phyloP scores from a whole-genome alignment of 2,329 filamentous ascomycete species.

The Periconia macrospinosa region DNA sequence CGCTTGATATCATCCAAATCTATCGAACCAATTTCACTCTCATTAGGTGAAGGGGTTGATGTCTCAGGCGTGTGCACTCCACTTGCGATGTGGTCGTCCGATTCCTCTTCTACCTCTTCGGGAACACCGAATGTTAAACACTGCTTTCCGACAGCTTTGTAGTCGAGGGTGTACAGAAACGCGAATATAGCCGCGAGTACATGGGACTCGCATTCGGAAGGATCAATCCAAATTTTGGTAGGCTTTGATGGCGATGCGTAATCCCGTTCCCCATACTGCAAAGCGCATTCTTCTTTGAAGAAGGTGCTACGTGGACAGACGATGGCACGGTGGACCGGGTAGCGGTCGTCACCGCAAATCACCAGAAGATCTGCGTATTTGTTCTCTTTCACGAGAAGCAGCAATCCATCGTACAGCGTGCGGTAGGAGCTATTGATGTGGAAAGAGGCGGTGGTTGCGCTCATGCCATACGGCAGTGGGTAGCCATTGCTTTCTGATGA shows the following conservation, averaged over 20 bases:
- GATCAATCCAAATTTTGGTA: constrained; percentile 16
- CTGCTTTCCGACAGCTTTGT: no score
- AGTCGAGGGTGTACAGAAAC: constrained; percentile 9
- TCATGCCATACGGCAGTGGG: constrained; percentile 9
- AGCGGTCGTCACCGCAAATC: constrained; percentile 14
- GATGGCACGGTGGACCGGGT: constrained; percentile 17
- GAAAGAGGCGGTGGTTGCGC: constrained; percentile 3
- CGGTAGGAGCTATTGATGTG: constrained; percentile 7
- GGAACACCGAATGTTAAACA: no score
- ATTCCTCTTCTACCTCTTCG: no score
- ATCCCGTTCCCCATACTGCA: background rate
- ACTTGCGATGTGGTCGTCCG: no score
- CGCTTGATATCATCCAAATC: no score
- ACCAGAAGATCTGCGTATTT: constrained; percentile 17
- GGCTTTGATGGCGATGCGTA: constrained; percentile 8
- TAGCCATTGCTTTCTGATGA: no score
- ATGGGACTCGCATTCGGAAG: constrained; percentile 12
- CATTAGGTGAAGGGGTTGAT: no score
- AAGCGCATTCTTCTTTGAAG: constrained; percentile 8
- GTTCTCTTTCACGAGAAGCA: constrained; percentile 13
- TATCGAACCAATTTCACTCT: no score
- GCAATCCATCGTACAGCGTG: constrained; percentile 10
- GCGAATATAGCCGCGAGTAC: constrained; percentile 15
- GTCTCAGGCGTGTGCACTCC: no score
- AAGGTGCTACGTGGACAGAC: constrained; percentile 13